A percentile compares a stretch with the other conserved stretches of the same genome.
Conservation (phyloP, 345 rosid genomes). For the Aurinia saxatilis region DNA sequence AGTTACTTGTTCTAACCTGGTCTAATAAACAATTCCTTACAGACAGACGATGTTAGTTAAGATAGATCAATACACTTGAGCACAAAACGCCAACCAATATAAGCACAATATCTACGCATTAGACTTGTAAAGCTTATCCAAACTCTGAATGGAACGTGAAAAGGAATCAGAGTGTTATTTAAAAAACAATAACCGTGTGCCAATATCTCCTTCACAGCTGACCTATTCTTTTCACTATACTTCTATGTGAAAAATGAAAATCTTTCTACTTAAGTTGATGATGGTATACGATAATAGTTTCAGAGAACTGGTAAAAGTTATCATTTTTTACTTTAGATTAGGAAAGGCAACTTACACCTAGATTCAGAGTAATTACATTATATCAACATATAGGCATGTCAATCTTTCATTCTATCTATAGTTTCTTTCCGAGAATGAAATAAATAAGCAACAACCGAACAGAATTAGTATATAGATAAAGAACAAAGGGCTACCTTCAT, state of each 20-base stretch:
- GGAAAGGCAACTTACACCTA: not conserved
- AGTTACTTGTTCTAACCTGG: not conserved
- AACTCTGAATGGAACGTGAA: not conserved
- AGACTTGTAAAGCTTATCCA: not conserved
- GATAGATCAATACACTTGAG: not conserved
- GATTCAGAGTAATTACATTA: not conserved
- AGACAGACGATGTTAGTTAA: not conserved
- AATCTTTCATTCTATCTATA: not conserved
- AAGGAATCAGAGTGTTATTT: not conserved
- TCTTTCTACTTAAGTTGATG: too few relatives aligned
- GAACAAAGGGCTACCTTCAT: slow-evolving; percentile 49
- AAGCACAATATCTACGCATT: not conserved
- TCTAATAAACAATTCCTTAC: not conserved
- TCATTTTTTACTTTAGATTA: not conserved
- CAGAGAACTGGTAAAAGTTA: not conserved
- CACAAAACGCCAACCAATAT: not conserved
- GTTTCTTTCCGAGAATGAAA: not conserved
- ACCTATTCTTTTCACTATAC: not conserved
- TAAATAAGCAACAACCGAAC: not conserved
- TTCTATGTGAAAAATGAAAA: not conserved
- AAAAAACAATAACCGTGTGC: not conserved
- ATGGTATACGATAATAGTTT: not conserved
- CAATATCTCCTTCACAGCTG: not conserved
- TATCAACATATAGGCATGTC: not conserved
- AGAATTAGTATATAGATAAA: not conserved